Base-by-base conservation (phyloP, 768 basidiomycete species). In the Cystofilobasidium ferigula region DNA sequence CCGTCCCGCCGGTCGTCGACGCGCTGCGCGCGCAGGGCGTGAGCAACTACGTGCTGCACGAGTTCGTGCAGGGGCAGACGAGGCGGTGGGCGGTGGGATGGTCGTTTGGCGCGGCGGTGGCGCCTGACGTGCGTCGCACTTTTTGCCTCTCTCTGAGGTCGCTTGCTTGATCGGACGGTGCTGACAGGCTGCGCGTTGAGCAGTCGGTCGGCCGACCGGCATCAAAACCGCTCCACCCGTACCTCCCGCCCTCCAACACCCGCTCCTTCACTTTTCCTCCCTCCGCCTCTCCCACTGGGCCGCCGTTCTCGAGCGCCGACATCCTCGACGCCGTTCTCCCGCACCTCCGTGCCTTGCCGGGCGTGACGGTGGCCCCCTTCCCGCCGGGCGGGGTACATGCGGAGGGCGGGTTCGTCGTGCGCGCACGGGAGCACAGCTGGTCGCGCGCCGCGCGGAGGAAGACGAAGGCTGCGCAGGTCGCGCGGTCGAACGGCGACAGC, bases 51-150 rank as follows among this genome's bases (percentile, higher is more conserved):
- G 87, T 84, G 0, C 78, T 97, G 53, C 85, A 85, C 0, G 86
- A 90, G 70, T 86, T 93, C 54, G 78, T 85, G 3, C 91, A 91
- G 76, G 89, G 93, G 0, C 83, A 86, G 63, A 97, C 94, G 0
- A 81, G 86, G 1, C 82, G 95, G n/a, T 98, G 92, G 91, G 88
- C 86, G 0, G 76, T 98, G 2, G 89, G 82, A 0, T 97, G 94
- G 94, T 91, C 88, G 0, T 84, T 85, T 62, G 78, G 76, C 2
- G 80, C 81, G 34, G 74, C 73, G 18, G 83, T 84, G 9, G 76
- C 95, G 35, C 85, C 89, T 0, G 90, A 95, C 69, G 94, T 92
- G 73, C 60, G 88, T 78, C 12, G 26, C 42, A 18, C 45, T 38
- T 13, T 38, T 26, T 32, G 43, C 26, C 26, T 24, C 22, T 42